phyloP scores from a whole-genome alignment of 2,329 filamentous ascomycete species.

The Cephalotrichum gorgonifer region DNA sequence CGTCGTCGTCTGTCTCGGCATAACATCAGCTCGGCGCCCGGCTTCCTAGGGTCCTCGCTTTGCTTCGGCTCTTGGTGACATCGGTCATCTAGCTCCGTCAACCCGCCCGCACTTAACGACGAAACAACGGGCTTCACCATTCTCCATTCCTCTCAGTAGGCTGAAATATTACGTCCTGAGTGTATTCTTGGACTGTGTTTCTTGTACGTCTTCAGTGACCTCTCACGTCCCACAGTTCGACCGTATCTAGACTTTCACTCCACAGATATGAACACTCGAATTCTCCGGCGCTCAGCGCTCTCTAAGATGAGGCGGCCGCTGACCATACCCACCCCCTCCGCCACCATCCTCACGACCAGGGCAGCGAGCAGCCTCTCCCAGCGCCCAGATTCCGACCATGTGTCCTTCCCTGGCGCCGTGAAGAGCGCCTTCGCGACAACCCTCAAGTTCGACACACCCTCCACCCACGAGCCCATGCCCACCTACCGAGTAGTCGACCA shows the following conservation, averaged over 20 bases:
- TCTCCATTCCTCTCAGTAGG: neutral
- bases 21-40: neutral
- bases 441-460: constrained; percentile 67
- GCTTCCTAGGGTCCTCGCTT: constrained; percentile 6
- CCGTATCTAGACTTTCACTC: neutral
- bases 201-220: neutral
- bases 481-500: constrained; percentile 91
- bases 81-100: constrained; percentile 7
- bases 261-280: constrained; percentile 21
- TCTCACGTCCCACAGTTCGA: neutral
- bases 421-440: constrained; percentile 84
- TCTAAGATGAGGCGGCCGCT: constrained; percentile 8
- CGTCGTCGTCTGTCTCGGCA: neutral
- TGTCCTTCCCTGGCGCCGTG: constrained; percentile 85
- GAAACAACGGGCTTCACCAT: constrained; percentile 3
- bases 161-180: neutral
- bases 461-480: constrained; percentile 64
- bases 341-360: constrained; percentile 16
- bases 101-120: constrained; percentile 7
- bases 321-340: constrained; percentile 9
- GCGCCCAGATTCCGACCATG: constrained; percentile 41
- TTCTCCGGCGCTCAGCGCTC: constrained; percentile 18
- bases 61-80: constrained; percentile 23
- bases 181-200: neutral
- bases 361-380: constrained; percentile 42